Percentiles rank a stretch among this genome's conserved stretches.
These are phyloP conservation scores for Pseudodiploospora longispora DNA, from an alignment of 2,329 filamentous ascomycete species.

Conservation along the genomic window DNA sequence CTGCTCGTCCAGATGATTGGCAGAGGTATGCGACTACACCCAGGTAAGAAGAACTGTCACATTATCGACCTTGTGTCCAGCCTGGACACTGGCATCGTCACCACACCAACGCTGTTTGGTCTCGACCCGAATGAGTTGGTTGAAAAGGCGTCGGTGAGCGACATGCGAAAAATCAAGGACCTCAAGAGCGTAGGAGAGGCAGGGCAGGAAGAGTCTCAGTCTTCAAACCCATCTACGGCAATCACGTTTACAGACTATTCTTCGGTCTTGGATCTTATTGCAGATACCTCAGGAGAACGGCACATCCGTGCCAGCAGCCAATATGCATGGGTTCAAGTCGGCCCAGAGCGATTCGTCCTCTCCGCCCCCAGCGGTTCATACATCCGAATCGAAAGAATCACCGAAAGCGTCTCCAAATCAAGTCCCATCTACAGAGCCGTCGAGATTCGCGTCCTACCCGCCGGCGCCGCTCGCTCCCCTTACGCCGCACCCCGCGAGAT, in stretches of 20 bases:
- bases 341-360: conserved; percentile 63
- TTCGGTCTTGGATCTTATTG: conserved; percentile 82
- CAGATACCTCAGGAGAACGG: conserved; percentile 68
- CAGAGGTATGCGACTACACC: conserved; percentile 75
- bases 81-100: conserved; percentile 75
- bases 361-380: conserved; percentile 56
- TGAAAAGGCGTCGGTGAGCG: conserved; percentile 52
- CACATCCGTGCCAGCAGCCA: conserved; percentile 71
- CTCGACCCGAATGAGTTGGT: conserved; percentile 77
- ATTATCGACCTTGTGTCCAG: conserved; percentile 93
- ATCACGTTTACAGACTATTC: conserved; percentile 86
- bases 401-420: conserved; percentile 7
- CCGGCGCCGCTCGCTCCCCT: conserved; percentile 41
- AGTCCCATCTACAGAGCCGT: conserved; percentile 32
- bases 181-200: conserved; percentile 36
- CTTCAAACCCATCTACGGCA: conserved; percentile 23
- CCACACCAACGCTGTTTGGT: conserved; percentile 86
- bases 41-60: conserved; percentile 81
- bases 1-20: conserved; percentile 97
- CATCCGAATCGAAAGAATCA: conserved; percentile 41
- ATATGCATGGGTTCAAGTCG: conserved; percentile 75
- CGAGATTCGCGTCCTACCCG: conserved; percentile 40
- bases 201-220: conserved; percentile 6
- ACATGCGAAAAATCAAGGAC: conserved; percentile 49
- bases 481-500: conserved; percentile 64